A percentile compares a stretch with the other conserved stretches of the same genome.
Evolutionary conservation across 140 eudicot genomes (phyloP).

Genomic region (Anethum foeniculum): DNA sequence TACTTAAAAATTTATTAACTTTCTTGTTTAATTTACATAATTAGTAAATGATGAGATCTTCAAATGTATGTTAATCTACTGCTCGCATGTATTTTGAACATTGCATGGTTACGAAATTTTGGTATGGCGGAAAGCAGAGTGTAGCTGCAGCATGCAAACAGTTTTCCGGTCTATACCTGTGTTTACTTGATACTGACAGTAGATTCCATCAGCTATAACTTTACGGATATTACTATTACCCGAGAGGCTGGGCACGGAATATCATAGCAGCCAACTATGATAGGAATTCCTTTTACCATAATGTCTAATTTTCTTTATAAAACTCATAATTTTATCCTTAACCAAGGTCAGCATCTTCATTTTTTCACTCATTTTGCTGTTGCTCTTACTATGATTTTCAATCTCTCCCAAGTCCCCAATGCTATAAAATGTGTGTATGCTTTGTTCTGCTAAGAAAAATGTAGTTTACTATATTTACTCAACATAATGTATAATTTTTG

Average conservation of each 20-base stretch:
- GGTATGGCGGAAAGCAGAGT: too few relatives aligned
- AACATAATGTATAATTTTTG: neutral
- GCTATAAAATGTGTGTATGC: neutral
- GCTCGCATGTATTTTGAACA: neutral
- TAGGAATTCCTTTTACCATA: neutral
- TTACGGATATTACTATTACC: neutral
- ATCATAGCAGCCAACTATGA: neutral
- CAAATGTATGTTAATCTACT: neutral
- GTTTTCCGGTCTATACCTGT: neutral
- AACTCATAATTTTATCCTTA: neutral
- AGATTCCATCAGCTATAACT: neutral
- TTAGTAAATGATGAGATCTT: neutral
- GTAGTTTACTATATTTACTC: neutral
- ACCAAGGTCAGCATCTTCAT: neutral
- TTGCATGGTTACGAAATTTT: neutral
- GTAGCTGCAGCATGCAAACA: too few relatives aligned
- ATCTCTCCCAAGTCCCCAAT: neutral
- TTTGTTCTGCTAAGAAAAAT: neutral
- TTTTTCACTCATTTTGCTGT: neutral
- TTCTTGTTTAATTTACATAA: neutral
- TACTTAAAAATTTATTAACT: neutral
- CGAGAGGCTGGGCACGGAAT: neutral
- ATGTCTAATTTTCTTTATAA: neutral
- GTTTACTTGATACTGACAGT: neutral
- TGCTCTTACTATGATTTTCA: neutral